phyloP scores from a whole-genome alignment of 116 monocot species.

The Zostera marina region DNA sequence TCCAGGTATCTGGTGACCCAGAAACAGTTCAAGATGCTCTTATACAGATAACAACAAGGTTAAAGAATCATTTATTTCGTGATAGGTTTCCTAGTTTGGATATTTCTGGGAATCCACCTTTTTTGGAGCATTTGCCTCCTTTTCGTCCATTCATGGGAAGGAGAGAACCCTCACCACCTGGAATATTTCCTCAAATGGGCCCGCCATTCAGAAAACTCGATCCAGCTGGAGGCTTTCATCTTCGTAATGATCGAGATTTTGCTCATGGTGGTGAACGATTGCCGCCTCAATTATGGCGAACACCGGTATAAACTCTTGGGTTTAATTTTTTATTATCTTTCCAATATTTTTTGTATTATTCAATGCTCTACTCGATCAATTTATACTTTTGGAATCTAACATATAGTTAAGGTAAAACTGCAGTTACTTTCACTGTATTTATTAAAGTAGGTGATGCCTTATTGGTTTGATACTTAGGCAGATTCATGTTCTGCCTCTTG shows the following conservation, averaged over 20 bases:
- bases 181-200: constrained; percentile 19
- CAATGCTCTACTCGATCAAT: neutral
- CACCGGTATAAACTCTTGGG: constrained; percentile 26
- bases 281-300: constrained; percentile 37
- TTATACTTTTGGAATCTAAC: no score
- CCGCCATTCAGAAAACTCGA: constrained; percentile 43
- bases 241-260: constrained; percentile 39
- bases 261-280: constrained; percentile 21
- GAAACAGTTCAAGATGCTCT: constrained; percentile 65
- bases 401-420: no score
- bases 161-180: constrained; percentile 53
- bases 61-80: constrained; percentile 64
- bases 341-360: neutral
- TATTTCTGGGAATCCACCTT: constrained; percentile 30
- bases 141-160: constrained; percentile 53
- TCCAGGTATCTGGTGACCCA: constrained; percentile 53
- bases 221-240: constrained; percentile 18
- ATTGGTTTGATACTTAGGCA: no score
- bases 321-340: neutral
- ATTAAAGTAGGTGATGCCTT: no score
- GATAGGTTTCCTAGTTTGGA: constrained; percentile 31
- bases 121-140: constrained; percentile 37
- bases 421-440: no score
- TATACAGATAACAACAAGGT: constrained; percentile 68
- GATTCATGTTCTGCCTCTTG: no score